These are phyloP conservation scores for Brassica balearica DNA, from an alignment of 441 rosid species.

Conservation along the genomic window DNA sequence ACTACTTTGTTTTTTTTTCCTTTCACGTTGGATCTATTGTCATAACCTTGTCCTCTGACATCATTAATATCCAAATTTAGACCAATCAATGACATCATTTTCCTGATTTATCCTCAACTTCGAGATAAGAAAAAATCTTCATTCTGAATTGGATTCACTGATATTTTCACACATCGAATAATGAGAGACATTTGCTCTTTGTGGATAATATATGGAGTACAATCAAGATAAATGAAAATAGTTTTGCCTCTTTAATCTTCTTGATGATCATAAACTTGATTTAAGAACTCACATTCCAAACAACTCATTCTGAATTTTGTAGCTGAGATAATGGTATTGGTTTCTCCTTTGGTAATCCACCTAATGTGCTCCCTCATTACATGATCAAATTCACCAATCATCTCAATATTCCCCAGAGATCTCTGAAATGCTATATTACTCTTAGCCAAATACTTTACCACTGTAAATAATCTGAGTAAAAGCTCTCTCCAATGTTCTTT, in stretches of 20 bases:
- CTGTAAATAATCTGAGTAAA: background rate
- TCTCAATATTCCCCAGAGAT: background rate
- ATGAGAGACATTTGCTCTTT: background rate
- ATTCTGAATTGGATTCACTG: background rate
- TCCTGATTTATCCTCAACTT: too few species aligned
- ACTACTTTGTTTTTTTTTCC: too few species aligned
- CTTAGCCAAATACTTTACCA: background rate
- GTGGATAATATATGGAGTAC: background rate
- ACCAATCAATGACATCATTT: too few species aligned
- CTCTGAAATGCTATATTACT: background rate
- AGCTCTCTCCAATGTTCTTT: background rate
- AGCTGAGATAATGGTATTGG: background rate
- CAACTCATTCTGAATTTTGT: slow-evolving; percentile 2
- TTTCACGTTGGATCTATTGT: too few species aligned
- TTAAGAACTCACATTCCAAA: background rate
- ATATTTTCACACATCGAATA: background rate
- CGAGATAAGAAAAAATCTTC: background rate
- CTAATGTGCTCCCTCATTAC: background rate
- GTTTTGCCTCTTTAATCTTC: background rate
- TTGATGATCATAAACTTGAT: slow-evolving; percentile 1
- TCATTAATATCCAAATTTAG: too few species aligned
- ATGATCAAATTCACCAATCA: background rate
- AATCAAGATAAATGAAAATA: background rate
- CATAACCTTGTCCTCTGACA: too few species aligned
- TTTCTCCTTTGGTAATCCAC: background rate